Conservation (phyloP, 768 basidiomycete genomes). For the Tricholomella constricta region DNA sequence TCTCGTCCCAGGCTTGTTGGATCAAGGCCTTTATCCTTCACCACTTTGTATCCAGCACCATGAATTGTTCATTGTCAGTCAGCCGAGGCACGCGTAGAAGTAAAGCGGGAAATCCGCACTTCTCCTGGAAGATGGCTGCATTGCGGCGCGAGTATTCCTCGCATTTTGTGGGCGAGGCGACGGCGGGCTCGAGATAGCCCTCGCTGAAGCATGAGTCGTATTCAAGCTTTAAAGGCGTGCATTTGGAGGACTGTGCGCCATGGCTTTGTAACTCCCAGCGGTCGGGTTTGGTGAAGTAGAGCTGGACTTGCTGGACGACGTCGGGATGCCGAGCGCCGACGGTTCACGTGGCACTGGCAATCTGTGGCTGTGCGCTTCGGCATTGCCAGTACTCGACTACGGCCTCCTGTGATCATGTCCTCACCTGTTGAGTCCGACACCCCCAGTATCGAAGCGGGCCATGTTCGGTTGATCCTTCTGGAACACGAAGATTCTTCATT, state of each 20-base stretch:
- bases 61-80: no score
- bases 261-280: conserved; percentile 28
- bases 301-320: background rate
- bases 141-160: conserved; percentile 71
- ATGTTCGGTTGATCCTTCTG: no score
- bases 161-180: conserved; percentile 44
- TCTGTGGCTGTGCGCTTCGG: no score
- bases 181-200: conserved; percentile 83
- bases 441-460: no score
- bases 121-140: conserved; percentile 84
- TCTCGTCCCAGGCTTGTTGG: conserved; percentile 78
- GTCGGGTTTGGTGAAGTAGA: background rate
- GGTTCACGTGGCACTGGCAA: no score
- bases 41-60: conserved; percentile 60
- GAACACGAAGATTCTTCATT: no score
- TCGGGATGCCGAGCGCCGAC: background rate
- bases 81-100: no score
- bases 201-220: conserved; percentile 98
- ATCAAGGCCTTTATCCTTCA: conserved; percentile 80
- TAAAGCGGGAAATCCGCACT: conserved; percentile 61
- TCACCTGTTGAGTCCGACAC: no score
- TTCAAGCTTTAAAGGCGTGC: conserved; percentile 84
- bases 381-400: no score
- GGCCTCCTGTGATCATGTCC: no score
- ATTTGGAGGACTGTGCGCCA: conserved; percentile 84